phyloP scores from a whole-genome alignment of 73 alveolate genomes.

The Uronychia setigera region DNA sequence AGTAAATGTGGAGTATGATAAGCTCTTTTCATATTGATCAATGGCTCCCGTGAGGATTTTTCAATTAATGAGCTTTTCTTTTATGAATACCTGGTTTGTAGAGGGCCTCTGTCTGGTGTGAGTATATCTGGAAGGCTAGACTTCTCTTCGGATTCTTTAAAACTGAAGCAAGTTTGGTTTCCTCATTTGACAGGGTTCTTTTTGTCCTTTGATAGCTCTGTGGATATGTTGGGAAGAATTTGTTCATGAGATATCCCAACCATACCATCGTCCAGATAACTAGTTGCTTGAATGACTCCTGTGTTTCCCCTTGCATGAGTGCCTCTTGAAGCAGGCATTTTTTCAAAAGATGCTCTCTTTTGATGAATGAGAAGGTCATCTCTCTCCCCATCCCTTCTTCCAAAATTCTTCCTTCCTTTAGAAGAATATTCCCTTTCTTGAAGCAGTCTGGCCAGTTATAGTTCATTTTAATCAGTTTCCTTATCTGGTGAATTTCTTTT shows the following conservation, averaged over 20 bases:
- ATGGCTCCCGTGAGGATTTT: background rate
- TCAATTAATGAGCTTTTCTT: background rate
- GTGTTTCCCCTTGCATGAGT: too few relatives aligned
- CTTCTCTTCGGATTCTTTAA: background rate
- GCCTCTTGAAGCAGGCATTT: too few relatives aligned
- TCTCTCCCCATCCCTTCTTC: too few relatives aligned
- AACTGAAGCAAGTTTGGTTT: background rate
- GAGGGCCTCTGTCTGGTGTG: background rate
- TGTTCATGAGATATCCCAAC: background rate
- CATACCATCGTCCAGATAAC: too few relatives aligned
- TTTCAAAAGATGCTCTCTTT: too few relatives aligned
- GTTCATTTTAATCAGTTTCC: too few relatives aligned
- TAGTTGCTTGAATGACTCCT: too few relatives aligned
- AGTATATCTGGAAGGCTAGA: background rate
- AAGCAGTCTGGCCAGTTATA: too few relatives aligned
- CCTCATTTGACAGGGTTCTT: background rate
- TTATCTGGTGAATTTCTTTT: too few relatives aligned
- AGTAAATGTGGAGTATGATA: background rate
- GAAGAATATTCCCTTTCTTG: too few relatives aligned
- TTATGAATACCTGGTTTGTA: background rate
- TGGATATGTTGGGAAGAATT: background rate
- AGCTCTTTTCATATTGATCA: background rate
- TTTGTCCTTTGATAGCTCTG: background rate
- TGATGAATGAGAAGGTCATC: too few relatives aligned
- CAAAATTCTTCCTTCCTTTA: too few relatives aligned